These are phyloP conservation scores for Jaapia argillacea DNA, from an alignment of 768 basidiomycete species.

Conservation along the genomic window DNA sequence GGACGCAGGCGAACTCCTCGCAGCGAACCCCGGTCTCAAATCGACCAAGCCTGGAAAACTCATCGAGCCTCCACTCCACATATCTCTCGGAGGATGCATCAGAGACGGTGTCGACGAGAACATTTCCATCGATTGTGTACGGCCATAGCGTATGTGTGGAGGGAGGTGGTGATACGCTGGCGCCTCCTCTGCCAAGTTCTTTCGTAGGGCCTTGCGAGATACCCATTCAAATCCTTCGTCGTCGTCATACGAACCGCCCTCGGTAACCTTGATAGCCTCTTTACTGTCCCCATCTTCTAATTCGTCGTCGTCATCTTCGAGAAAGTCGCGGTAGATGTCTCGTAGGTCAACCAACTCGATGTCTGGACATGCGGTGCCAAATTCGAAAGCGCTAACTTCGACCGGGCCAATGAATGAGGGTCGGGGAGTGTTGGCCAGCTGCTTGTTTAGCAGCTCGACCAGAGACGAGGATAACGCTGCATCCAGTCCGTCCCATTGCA, in stretches of 20 bases:
- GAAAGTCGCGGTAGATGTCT: slow-evolving; percentile 91
- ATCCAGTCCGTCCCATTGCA: slow-evolving; percentile 87
- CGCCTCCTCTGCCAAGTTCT: slow-evolving; percentile 38
- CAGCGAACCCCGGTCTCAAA: slow-evolving; percentile 20
- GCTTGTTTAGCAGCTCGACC: slow-evolving; percentile 68
- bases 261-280: slow-evolving; percentile 9
- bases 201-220: slow-evolving; percentile 47
- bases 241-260: slow-evolving; percentile 30
- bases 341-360: slow-evolving; percentile 86
- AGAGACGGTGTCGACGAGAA: slow-evolving; percentile 44
- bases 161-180: slow-evolving; percentile 63
- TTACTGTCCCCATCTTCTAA: slow-evolving; percentile 25
- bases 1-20: slow-evolving; percentile 15
- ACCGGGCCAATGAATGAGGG: slow-evolving; percentile 95
- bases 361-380: slow-evolving; percentile 76
- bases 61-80: slow-evolving; percentile 27
- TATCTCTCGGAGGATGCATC: slow-evolving; percentile 28
- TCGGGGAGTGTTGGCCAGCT: slow-evolving; percentile 58
- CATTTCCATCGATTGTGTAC: slow-evolving; percentile 45
- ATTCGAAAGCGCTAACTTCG: slow-evolving; percentile 75
- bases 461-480: slow-evolving; percentile 56
- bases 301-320: slow-evolving; percentile 67
- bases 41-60: slow-evolving; percentile 30
- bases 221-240: slow-evolving; percentile 85
- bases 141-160: slow-evolving; percentile 62